Evolutionary conservation across 1,284 basidiomycete species (phyloP).

Genomic region (Malassezia psittaci): DNA sequence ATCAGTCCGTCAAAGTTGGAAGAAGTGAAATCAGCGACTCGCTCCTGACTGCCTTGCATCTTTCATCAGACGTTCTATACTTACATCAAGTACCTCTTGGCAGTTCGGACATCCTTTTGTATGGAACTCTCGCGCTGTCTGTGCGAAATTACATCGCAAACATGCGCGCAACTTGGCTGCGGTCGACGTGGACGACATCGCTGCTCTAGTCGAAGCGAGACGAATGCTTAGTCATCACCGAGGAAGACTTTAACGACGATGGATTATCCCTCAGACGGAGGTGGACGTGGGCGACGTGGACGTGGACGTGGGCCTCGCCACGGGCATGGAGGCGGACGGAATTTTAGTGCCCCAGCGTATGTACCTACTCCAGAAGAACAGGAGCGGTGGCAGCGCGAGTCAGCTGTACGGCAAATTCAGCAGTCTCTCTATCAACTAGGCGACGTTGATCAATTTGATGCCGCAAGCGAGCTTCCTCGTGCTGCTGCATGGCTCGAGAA

Average conservation of each 20-base stretch:
- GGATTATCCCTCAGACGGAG: constrained; percentile 3
- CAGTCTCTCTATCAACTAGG: constrained; percentile 29
- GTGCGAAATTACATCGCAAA: constrained; percentile 80
- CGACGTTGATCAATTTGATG: constrained; percentile 30
- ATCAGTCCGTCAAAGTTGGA: constrained; percentile 87
- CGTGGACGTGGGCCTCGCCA: not conserved
- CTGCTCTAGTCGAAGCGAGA: not conserved
- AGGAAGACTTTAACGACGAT: not conserved
- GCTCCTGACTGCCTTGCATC: constrained; percentile 79
- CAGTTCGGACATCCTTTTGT: constrained; percentile 88
- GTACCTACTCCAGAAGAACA: constrained; percentile 8
- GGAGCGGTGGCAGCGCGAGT: constrained; percentile 21
- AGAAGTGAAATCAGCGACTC: constrained; percentile 80
- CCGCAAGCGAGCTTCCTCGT: constrained; percentile 29
- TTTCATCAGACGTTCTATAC: constrained; percentile 47
- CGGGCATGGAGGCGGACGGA: constrained; percentile 7
- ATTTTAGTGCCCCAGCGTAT: constrained; percentile 3
- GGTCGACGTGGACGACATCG: constrained; percentile 24
- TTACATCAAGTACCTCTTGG: constrained; percentile 82
- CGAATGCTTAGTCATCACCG: not conserved
- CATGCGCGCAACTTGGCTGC: constrained; percentile 66
- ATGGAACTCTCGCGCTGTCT: constrained; percentile 71
- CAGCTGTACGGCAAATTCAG: constrained; percentile 22
- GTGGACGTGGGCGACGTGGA: constrained; percentile 4
- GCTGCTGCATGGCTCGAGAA: constrained; percentile 35